These are phyloP conservation scores for Aspergillus sp. DNA, from an alignment of 2,329 filamentous ascomycete genomes.

Conservation along the genomic window DNA sequence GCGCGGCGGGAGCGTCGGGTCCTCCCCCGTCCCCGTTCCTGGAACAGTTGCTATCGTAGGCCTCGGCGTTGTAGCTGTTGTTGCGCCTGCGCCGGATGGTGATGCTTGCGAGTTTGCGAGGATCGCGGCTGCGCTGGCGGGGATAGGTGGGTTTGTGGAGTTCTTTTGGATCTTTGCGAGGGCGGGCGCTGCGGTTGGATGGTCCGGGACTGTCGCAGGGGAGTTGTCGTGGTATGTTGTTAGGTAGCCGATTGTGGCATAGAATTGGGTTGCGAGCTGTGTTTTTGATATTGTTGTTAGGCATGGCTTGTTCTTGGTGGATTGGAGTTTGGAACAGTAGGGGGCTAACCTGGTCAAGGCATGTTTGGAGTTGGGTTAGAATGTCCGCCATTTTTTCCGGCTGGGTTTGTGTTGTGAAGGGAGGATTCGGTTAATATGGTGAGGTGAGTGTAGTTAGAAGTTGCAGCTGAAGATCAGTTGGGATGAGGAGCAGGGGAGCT, in stretches of 20 bases:
- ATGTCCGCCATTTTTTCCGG: slow-evolving; percentile 47
- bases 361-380: slow-evolving; percentile 56
- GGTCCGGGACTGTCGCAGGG: slow-evolving; percentile 38
- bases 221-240: slow-evolving; percentile 52
- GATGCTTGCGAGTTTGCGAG: slow-evolving; percentile 19
- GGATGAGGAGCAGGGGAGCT: slow-evolving; percentile 9
- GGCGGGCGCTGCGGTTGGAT: slow-evolving; percentile 39
- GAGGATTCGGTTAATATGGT: neutral
- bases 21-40: slow-evolving; percentile 10
- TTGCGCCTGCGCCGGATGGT: slow-evolving; percentile 22
- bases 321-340: neutral
- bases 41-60: slow-evolving; percentile 2
- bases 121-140: slow-evolving; percentile 31
- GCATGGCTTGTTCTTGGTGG: neutral
- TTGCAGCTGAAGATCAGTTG: neutral
- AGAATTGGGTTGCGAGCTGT: slow-evolving; percentile 56
- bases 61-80: slow-evolving; percentile 30
- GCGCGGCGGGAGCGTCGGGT: slow-evolving; percentile 38
- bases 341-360: slow-evolving; percentile 50
- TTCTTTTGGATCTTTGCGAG: slow-evolving; percentile 50
- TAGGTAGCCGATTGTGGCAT: slow-evolving; percentile 55
- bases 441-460: neutral
- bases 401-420: slow-evolving; percentile 4
- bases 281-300: slow-evolving; percentile 23
- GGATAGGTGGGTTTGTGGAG: slow-evolving; percentile 39